A percentile compares a stretch with the other conserved stretches of the same genome.
phyloP scores from a whole-genome alignment of 805 yeast genomes.

The Cephaloascus albidus region DNA sequence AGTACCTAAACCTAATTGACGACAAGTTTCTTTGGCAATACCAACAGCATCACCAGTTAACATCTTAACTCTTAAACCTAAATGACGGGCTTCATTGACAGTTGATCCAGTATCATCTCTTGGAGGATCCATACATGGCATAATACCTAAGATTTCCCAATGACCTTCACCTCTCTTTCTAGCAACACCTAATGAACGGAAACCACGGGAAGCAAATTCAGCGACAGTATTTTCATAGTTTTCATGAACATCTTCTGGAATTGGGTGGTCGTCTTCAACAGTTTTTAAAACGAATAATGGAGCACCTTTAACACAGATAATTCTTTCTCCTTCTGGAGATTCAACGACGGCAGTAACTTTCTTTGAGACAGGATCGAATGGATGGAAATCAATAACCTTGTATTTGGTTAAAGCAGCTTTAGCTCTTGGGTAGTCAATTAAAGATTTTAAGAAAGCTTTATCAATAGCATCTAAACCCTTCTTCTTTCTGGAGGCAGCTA shows the following conservation, averaged over 20 bases:
- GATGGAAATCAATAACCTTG: conserved; percentile 93
- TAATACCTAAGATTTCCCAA: conserved; percentile 96
- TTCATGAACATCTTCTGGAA: conserved; percentile 88
- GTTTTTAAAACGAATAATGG: conserved; percentile 95
- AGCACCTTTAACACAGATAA: conserved; percentile 96
- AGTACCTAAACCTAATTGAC: conserved; percentile 95
- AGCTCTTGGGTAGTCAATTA: conserved; percentile 84
- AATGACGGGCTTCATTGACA: conserved; percentile 80
- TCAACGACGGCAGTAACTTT: conserved; percentile 92
- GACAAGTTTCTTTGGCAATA: conserved; percentile 96
- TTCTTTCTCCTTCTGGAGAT: conserved; percentile 93
- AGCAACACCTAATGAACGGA: conserved; percentile 97
- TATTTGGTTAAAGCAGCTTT: conserved; percentile 87
- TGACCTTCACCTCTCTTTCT: conserved; percentile 98
- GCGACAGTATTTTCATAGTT: conserved; percentile 96
- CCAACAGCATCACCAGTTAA: conserved; percentile 99
- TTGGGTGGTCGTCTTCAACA: conserved; percentile 95
- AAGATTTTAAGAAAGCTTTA: conserved; percentile 90
- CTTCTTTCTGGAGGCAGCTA: conserved; percentile 96
- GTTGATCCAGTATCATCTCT: conserved; percentile 97
- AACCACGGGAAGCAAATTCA: conserved; percentile 96
- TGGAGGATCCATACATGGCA: conserved; percentile 99
- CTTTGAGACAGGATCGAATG: conserved; percentile 96
- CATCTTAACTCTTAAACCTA: conserved; percentile 96
- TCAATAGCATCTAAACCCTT: conserved; percentile 98